These are phyloP conservation scores for Malassezia arunalokei DNA, from an alignment of 1,284 basidiomycete species.

Conservation along the genomic window DNA sequence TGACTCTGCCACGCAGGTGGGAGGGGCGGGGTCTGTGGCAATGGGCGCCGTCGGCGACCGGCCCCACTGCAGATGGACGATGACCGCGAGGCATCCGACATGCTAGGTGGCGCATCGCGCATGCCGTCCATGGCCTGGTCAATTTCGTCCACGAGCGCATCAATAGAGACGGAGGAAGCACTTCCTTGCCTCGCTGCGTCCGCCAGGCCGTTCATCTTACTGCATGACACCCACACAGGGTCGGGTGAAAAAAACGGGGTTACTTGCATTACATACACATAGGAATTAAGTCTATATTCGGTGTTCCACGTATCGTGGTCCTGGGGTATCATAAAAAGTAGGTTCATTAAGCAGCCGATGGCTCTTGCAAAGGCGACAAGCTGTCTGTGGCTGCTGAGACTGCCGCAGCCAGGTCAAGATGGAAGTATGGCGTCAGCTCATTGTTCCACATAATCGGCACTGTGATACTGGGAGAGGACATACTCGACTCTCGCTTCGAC, in stretches of 20 bases:
- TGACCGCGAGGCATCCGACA: background rate
- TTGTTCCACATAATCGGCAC: constrained; percentile 47
- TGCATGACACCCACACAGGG: too few relatives aligned
- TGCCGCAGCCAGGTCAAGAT: constrained; percentile 64
- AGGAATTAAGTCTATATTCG: too few relatives aligned
- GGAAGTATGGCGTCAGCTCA: constrained; percentile 65
- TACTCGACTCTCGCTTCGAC: background rate
- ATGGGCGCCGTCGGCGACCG: background rate
- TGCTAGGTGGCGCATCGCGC: background rate
- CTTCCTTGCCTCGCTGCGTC: too few relatives aligned
- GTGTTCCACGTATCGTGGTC: too few relatives aligned
- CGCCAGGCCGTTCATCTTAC: too few relatives aligned
- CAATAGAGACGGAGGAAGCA: background rate
- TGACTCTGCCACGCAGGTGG: background rate
- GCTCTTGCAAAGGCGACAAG: background rate
- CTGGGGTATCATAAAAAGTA: too few relatives aligned
- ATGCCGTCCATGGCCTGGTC: background rate
- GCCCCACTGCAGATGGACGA: background rate
- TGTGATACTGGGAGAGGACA: constrained; percentile 15
- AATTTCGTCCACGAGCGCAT: constrained; percentile 3
- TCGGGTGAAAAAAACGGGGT: too few relatives aligned
- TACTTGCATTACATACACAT: too few relatives aligned
- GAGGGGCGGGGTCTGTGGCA: background rate
- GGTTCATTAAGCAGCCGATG: too few relatives aligned
- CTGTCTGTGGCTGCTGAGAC: constrained; percentile 46